phyloP scores from a whole-genome alignment of 139 green algal species.

The Chlorella sp. region DNA sequence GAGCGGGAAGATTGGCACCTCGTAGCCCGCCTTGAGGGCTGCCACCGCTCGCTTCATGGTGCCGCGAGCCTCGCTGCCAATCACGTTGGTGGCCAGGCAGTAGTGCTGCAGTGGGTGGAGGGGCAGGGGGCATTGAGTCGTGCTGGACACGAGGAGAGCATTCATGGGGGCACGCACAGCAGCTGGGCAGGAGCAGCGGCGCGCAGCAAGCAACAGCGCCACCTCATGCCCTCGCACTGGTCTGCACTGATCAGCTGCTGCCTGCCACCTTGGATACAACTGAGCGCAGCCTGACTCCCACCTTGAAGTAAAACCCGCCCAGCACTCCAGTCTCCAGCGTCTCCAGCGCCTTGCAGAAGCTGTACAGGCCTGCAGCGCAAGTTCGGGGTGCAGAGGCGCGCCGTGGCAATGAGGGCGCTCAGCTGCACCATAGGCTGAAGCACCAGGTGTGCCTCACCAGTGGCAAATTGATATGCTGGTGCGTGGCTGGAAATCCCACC shows the following conservation, averaged over 20 bases:
- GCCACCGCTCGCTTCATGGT: slow-evolving; percentile 56
- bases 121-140: not conserved
- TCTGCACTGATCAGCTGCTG: too few species aligned
- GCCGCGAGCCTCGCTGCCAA: slow-evolving; percentile 54
- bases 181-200: too few species aligned
- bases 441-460: not conserved
- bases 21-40: slow-evolving; percentile 57
- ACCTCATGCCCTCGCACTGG: too few species aligned
- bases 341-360: slow-evolving; percentile 62
- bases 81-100: slow-evolving; percentile 56
- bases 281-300: not conserved
- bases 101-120: slow-evolving; percentile 39
- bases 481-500: not conserved
- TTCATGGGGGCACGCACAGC: too few species aligned
- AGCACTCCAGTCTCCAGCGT: slow-evolving; percentile 53
- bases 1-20: slow-evolving; percentile 54
- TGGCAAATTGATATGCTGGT: too few species aligned
- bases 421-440: too few species aligned
- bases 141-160: too few species aligned
- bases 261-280: too few species aligned
- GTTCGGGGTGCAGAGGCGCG: too few species aligned
- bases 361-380: slow-evolving; percentile 54
- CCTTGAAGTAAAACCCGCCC: slow-evolving; percentile 62
- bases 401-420: too few species aligned
- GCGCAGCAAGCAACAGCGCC: too few species aligned